Evolutionary conservation across 495 filamentous ascomycete genomes (phyloP).

Genomic region (Staphylotrichum longicolle): DNA sequence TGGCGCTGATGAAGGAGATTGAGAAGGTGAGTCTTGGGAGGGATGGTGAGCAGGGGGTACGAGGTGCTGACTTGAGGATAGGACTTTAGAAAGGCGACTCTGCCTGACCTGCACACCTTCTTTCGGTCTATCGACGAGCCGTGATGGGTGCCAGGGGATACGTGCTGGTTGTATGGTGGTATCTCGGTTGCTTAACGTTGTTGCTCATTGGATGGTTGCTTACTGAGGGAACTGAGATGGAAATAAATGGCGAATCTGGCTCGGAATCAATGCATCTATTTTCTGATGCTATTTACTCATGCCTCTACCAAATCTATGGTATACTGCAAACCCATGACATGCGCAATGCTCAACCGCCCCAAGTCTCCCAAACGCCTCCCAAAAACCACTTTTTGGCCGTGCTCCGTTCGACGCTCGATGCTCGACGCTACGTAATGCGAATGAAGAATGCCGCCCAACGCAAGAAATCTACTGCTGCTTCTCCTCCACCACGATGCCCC

Average conservation of each 20-base stretch:
- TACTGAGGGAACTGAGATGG: no score
- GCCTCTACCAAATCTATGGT: conserved; percentile 9
- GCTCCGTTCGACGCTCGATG: neutral
- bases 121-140: conserved; percentile 28
- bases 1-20: conserved; percentile 22
- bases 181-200: no score
- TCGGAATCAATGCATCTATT: no score
- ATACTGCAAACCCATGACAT: neutral
- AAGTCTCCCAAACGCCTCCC: conserved; percentile 14
- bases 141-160: neutral
- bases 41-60: neutral
- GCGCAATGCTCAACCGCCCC: conserved; percentile 10
- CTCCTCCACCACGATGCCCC: conserved; percentile 73
- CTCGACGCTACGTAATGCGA: conserved; percentile 11
- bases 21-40: conserved; percentile 23
- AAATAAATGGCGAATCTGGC: no score
- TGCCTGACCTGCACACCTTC: conserved; percentile 22
- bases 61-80: conserved; percentile 12
- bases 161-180: conserved; percentile 1
- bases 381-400: conserved; percentile 14
- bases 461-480: conserved; percentile 32
- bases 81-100: conserved; percentile 26
- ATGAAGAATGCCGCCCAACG: neutral
- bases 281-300: no score
- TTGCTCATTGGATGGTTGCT: no score